Base-by-base conservation (phyloP, 2,329 filamentous ascomycete species). In the Fusarium sp. region DNA sequence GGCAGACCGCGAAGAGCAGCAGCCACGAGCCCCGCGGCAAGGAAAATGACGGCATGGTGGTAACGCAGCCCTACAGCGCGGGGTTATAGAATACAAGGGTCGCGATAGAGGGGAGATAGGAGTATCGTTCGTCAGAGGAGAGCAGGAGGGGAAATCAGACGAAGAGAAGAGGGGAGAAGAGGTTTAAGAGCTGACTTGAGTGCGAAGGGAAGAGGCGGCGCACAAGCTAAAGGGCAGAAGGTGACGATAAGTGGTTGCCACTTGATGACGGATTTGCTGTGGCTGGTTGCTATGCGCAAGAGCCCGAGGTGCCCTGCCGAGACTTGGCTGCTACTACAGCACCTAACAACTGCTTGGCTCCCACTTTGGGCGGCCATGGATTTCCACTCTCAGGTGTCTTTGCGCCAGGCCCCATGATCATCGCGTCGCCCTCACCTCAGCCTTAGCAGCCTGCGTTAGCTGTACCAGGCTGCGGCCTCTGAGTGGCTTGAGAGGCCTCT, bases 21-120 rank as follows among this genome's bases (percentile, higher is more conserved):
- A 92, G 83, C 81, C 87, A 84, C 38, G 82, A 82, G 79, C 85
- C 85, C 83, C 86, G 86, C 80, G 87, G 81, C 73, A 85, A 80
- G 67, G 82, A 80, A 70, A 85, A 81, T 72, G 84, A 85, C 76
- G 87, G 82, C 89, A 90, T 91, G 77, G 73, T 60, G 59, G 69
- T 57, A 69, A 66, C 71, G 74, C 77, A 80, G 78, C 71, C 71
- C 71, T 78, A 70, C 65, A 69, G 70, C 69, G 68, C 71, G 77
- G 77, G 74, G 74, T 65, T 31, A 45, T 27, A 42, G 25, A 60
- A 62, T 64, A 54, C 61, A 59, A 62, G 64, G 74, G 29, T 62
- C 40, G 31, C 33, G 47, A 63, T 70, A 36, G 31, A 65, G 36
- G 45, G 57, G 47, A 27, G 20, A 52, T 47, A 42, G n/a, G 22